Evolutionary conservation across 306 rosid species (phyloP), one percentile per base, ranked within the genome.

Genomic region (Glycyrrhiza uralensis): DNA sequence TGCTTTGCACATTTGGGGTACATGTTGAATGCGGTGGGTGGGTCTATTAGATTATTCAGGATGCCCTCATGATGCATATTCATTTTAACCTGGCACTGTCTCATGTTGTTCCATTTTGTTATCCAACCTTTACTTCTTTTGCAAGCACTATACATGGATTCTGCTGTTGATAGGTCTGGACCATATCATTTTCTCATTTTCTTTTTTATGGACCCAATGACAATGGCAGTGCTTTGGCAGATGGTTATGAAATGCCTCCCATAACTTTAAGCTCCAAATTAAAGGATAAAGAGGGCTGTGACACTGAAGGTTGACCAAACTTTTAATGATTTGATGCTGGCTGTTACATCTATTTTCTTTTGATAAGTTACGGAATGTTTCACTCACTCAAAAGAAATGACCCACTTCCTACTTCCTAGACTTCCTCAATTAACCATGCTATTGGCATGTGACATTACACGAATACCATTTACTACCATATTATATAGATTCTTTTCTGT

Each of bases 281-380:
- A 75, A 82, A 82, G 74, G 71, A 50, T 75, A 83, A 79, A 76
- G 66, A 66, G 24, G 42, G 41, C 79, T 44, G 49, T 71, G 66
- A 63, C 66, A 42, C 69, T 64, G 83, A 79, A 67, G 65, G 66
- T 64, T 83, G 71, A 78, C 81, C 81, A 61, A 59, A 70, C 83
- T 77, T 81, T 80, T 79, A 47, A 77, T 77, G 84, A 80, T 80
- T 72, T 82, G 80, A 79, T 86, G 76, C 81, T 56, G 52, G 11
- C n/a, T 41, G 23, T 42, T 81, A 56, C 67, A 15, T 66, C 77
- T 71, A 61, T 81, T 62, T 67, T 24, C 69, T 39, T 56, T 47
- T 44, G 15, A 0, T 36, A 28, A 15, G 23, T 62, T 60, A 60
- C 9, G 18, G 51, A 79, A 76, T 55, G 80, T 52, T 46, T 64